Percentiles rank a stretch among this genome's conserved stretches.
Conservation (phyloP, 345 rosid species). For the Corymbia maculata region DNA sequence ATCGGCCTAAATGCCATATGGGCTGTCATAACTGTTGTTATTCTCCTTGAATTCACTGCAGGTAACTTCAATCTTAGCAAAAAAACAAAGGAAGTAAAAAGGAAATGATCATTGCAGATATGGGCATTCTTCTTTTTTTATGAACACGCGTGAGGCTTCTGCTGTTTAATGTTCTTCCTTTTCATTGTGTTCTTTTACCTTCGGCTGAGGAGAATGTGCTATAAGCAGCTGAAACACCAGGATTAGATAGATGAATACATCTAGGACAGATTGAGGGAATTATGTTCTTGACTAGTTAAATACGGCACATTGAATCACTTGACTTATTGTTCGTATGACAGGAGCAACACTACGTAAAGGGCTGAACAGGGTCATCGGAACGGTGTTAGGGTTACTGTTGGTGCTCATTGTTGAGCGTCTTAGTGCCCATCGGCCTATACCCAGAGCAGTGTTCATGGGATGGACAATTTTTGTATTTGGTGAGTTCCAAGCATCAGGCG, state of each 20-base stretch:
- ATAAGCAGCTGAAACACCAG: background rate
- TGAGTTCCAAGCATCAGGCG: background rate
- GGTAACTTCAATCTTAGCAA: conserved; percentile 4
- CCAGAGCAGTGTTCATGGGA: conserved; percentile 64
- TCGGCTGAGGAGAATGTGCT: background rate
- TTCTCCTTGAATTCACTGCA: conserved; percentile 29
- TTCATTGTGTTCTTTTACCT: background rate
- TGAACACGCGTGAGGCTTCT: background rate
- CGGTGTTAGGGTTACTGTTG: conserved; percentile 48
- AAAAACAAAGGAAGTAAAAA: background rate
- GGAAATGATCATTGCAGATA: background rate
- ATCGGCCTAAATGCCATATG: conserved; percentile 30
- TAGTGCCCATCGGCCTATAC: conserved; percentile 41
- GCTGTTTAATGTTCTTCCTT: background rate
- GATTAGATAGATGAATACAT: background rate
- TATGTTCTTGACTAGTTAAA: background rate
- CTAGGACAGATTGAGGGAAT: background rate
- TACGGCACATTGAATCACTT: background rate
- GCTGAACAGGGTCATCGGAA: conserved; percentile 66
- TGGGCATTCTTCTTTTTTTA: background rate
- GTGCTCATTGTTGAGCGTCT: conserved; percentile 55
- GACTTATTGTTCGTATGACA: background rate
- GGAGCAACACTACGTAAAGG: conserved; percentile 78
- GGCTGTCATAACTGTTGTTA: conserved; percentile 37
- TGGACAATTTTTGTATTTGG: conserved; percentile 59